Percentiles rank a stretch among this genome's conserved stretches.
Conservation (phyloP, 2,329 filamentous ascomycete species). For the Ceratocystis huliohia region DNA sequence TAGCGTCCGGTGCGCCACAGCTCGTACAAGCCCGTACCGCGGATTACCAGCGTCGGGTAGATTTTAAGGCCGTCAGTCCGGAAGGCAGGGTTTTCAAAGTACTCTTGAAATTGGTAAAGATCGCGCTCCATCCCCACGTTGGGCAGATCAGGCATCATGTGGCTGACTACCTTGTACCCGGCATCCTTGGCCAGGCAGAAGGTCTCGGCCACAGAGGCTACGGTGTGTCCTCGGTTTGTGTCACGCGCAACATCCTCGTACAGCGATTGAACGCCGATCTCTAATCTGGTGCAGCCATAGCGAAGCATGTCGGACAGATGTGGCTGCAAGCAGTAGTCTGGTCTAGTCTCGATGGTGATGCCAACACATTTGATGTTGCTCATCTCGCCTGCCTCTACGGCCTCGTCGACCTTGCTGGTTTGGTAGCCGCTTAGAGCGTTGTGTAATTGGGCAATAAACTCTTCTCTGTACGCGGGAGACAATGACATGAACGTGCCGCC, state of each 20-base stretch:
- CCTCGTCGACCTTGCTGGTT: constrained; percentile 86
- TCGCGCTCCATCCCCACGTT: constrained; percentile 98
- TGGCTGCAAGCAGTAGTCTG: constrained; percentile 93
- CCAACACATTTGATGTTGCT: constrained; percentile 96
- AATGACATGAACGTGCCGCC: constrained; percentile 98
- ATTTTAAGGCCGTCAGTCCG: constrained; percentile 95
- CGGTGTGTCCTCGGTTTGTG: constrained; percentile 92
- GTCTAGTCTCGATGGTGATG: constrained; percentile 94
- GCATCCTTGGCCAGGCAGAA: constrained; percentile 97
- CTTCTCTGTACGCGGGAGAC: constrained; percentile 73
- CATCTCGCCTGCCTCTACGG: constrained; percentile 87
- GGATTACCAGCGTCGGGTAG: constrained; percentile 92
- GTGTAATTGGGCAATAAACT: constrained; percentile 90
- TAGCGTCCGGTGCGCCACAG: constrained; percentile 94
- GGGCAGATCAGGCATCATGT: constrained; percentile 98
- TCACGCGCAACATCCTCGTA: constrained; percentile 98
- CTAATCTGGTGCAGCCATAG: constrained; percentile 91
- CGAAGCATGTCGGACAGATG: constrained; percentile 91
- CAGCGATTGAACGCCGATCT: constrained; percentile 89
- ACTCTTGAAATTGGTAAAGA: constrained; percentile 91
- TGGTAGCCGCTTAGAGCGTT: constrained; percentile 95
- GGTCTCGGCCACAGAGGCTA: constrained; percentile 87
- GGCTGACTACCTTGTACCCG: constrained; percentile 95
- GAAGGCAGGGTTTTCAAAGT: constrained; percentile 94
- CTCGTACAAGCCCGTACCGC: constrained; percentile 91